These are phyloP conservation scores for Canna indica DNA, from an alignment of 176 grass and related monocot genomes.

Conservation along the genomic window DNA sequence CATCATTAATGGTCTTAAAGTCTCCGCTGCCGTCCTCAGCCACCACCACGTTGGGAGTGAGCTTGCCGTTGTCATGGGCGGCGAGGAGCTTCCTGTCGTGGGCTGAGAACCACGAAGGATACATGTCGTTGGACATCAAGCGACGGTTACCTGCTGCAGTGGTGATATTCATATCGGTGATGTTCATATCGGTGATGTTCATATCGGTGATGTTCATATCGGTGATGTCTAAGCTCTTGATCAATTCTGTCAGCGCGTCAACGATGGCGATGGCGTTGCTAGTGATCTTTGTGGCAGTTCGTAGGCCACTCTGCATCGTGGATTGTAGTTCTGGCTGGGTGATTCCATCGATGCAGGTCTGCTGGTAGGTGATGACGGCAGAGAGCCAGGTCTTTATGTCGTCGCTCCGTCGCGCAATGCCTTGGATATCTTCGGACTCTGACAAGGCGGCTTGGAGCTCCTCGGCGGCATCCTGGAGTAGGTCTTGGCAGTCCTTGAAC, in stretches of 20 bases:
- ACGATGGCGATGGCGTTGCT: slow-evolving; percentile 85
- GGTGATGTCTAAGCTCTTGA: slow-evolving; percentile 8
- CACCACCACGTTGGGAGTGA: slow-evolving; percentile 62
- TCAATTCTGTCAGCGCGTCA: slow-evolving; percentile 25
- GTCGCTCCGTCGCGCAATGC: slow-evolving; percentile 23
- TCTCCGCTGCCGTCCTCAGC: slow-evolving; percentile 74
- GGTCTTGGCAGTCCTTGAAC: slow-evolving; percentile 42
- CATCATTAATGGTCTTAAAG: slow-evolving; percentile 77
- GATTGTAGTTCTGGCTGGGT: slow-evolving; percentile 43
- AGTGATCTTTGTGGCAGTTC: slow-evolving; percentile 67
- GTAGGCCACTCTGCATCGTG: slow-evolving; percentile 59
- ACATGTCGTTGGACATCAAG: neutral
- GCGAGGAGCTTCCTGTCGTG: slow-evolving; percentile 56
- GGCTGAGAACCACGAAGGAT: slow-evolving; percentile 43
- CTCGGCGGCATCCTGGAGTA: slow-evolving; percentile 34
- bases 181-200: neutral
- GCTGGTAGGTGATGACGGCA: slow-evolving; percentile 51
- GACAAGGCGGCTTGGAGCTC: slow-evolving; percentile 28
- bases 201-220: neutral
- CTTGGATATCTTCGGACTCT: slow-evolving; percentile 14
- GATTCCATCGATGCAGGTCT: slow-evolving; percentile 78
- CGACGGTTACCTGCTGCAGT: no score
- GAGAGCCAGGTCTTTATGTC: slow-evolving; percentile 63
- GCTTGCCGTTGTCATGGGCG: neutral
- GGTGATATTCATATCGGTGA: no score